phyloP scores from a whole-genome alignment of 2,329 filamentous ascomycete genomes.

The Rutstroemia sp. region DNA sequence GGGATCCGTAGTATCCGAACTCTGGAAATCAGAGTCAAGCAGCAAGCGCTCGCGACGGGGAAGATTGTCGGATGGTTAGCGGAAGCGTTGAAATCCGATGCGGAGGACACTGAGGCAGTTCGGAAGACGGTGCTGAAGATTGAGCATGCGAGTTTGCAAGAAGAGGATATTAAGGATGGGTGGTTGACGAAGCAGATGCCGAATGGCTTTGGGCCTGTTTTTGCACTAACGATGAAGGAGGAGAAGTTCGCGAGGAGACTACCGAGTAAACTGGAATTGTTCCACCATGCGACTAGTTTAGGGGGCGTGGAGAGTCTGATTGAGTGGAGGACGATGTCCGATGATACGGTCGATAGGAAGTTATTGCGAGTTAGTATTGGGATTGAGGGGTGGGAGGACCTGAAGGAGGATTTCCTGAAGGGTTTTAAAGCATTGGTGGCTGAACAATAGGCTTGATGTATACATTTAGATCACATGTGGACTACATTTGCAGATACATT shows the following conservation, averaged over 20 bases:
- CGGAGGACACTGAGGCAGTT: slow-evolving; percentile 31
- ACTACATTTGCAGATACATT: too few species aligned
- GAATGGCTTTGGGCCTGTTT: slow-evolving; percentile 81
- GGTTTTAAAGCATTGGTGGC: slow-evolving; percentile 44
- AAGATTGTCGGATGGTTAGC: slow-evolving; percentile 65
- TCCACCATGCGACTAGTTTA: slow-evolving; percentile 90
- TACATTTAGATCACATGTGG: background rate
- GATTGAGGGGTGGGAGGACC: slow-evolving; percentile 78
- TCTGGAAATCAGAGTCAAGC: slow-evolving; percentile 70
- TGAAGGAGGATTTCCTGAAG: slow-evolving; percentile 65
- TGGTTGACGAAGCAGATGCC: slow-evolving; percentile 91
- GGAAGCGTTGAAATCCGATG: slow-evolving; percentile 24
- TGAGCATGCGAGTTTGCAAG: slow-evolving; percentile 74
- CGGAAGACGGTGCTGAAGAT: slow-evolving; percentile 51
- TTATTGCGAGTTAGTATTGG: slow-evolving; percentile 79
- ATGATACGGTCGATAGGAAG: slow-evolving; percentile 61
- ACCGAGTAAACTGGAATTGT: slow-evolving; percentile 72
- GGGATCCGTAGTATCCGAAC: slow-evolving; percentile 82
- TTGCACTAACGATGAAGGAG: slow-evolving; percentile 61
- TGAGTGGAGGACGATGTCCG: slow-evolving; percentile 91
- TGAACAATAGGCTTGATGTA: background rate
- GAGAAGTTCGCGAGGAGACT: slow-evolving; percentile 56
- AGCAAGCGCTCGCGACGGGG: slow-evolving; percentile 66
- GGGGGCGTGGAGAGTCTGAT: slow-evolving; percentile 94
- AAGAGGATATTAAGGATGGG: slow-evolving; percentile 45